phyloP scores from a whole-genome alignment of 1,284 basidiomycete species.

The Sporisorium sorghi region DNA sequence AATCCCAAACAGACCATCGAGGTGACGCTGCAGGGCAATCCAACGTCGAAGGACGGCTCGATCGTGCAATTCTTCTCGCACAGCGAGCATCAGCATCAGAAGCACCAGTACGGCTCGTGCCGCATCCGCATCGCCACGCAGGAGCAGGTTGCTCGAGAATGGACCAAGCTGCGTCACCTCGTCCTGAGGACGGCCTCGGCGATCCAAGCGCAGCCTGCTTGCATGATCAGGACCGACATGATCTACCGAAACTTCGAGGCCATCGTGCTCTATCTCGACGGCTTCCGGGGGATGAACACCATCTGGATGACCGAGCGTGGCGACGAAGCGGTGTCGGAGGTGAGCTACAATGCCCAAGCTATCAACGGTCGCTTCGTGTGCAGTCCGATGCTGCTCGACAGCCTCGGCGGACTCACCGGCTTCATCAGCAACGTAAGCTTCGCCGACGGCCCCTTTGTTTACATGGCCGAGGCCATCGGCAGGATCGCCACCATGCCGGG shows the following conservation, averaged over 20 bases:
- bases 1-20: constrained; percentile 38
- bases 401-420: constrained; percentile 51
- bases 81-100: constrained; percentile 34
- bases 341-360: constrained; percentile 25
- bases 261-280: constrained; percentile 43
- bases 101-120: constrained; percentile 52
- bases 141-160: constrained; percentile 12
- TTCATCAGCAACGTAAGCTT: constrained; percentile 56
- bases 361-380: constrained; percentile 41
- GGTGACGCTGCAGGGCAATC: constrained; percentile 41
- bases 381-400: constrained; percentile 52
- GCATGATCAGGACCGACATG: constrained; percentile 28
- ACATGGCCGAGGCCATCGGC: constrained; percentile 53
- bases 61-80: constrained; percentile 49
- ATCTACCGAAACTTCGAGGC: constrained; percentile 50
- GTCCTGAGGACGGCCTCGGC: constrained; percentile 19
- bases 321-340: constrained; percentile 46
- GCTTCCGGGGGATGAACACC: constrained; percentile 53
- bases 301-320: constrained; percentile 41
- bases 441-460: constrained; percentile 37
- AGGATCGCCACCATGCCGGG: constrained; percentile 31
- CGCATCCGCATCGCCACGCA: constrained; percentile 17
- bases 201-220: constrained; percentile 17
- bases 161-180: constrained; percentile 39
- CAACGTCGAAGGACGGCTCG: constrained; percentile 25